Conservation (phyloP, 805 yeast species). For the Ogataea nitratoaversa region DNA sequence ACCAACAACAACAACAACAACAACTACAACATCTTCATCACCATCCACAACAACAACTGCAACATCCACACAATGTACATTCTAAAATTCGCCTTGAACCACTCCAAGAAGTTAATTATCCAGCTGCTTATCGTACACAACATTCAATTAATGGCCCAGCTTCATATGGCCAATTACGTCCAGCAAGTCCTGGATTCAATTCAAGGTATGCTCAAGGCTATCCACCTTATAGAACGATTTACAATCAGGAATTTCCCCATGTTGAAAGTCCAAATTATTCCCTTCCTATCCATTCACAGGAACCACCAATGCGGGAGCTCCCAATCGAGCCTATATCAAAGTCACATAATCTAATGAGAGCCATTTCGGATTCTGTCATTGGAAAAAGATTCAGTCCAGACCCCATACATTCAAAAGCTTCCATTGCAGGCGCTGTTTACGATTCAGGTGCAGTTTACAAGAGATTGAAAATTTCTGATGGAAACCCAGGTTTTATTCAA, state of each 20-base stretch:
- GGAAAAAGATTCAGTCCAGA: slow-evolving; percentile 8
- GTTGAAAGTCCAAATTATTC: no score
- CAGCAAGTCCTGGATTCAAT: background rate
- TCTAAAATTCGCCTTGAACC: background rate
- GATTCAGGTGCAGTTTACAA: slow-evolving; percentile 24
- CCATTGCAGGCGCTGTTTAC: slow-evolving; percentile 25
- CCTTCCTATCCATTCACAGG: background rate
- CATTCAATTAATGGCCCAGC: no score
- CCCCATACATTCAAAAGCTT: slow-evolving; percentile 9
- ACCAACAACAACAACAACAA: background rate
- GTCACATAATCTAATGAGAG: background rate
- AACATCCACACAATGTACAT: background rate
- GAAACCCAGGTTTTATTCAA: slow-evolving; percentile 1
- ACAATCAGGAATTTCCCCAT: no score
- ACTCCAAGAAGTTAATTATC: no score
- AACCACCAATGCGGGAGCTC: no score
- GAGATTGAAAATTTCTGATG: slow-evolving; percentile 16
- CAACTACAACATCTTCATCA: background rate
- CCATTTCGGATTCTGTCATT: background rate
- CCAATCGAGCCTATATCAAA: background rate
- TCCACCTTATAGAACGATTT: background rate
- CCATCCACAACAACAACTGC: slow-evolving; percentile 1
- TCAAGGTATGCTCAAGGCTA: no score
- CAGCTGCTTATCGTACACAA: no score
- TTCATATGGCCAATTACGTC: no score